These are phyloP conservation scores for Agrocybe pediades DNA, from an alignment of 768 basidiomycete genomes.

Conservation along the genomic window DNA sequence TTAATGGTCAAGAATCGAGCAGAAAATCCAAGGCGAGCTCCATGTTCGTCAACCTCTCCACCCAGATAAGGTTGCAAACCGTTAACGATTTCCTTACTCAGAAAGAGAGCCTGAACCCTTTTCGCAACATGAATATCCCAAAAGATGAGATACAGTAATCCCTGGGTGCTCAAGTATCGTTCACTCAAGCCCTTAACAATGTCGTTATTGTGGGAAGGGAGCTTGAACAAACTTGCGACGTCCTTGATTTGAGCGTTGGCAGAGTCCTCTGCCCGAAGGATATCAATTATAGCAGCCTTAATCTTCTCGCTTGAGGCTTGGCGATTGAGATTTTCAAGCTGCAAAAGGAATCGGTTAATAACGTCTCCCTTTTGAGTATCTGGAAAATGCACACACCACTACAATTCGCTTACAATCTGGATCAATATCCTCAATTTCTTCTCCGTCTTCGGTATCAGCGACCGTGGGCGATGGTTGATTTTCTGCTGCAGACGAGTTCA, in stretches of 20 bases:
- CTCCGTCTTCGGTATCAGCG: conserved; percentile 24
- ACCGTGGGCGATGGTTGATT: neutral
- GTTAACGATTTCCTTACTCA: conserved; percentile 26
- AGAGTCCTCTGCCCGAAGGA: conserved; percentile 13
- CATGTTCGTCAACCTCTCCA: conserved; percentile 24
- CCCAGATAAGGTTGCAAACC: conserved; percentile 31
- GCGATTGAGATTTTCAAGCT: conserved; percentile 41
- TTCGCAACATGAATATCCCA: conserved; percentile 59
- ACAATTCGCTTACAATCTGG: conserved; percentile 36
- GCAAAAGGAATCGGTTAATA: neutral
- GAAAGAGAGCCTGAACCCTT: conserved; percentile 45
- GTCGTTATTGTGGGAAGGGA: conserved; percentile 1
- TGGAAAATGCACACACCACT: conserved; percentile 25
- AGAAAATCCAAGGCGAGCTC: conserved; percentile 29
- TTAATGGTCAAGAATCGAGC: conserved; percentile 49
- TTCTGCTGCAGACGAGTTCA: conserved; percentile 23
- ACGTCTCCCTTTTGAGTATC: neutral
- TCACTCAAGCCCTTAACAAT: conserved; percentile 51
- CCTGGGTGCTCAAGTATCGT: conserved; percentile 49
- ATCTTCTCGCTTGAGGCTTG: conserved; percentile 26
- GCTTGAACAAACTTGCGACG: neutral
- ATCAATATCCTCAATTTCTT: conserved; percentile 24
- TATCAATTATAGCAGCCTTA: conserved; percentile 26
- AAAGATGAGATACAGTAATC: conserved; percentile 60
- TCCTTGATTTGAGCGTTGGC: neutral